Percentiles rank a stretch among this genome's conserved stretches.
phyloP scores from a whole-genome alignment of 129 eudicot genomes.

The Heracleum sosnowskyi region DNA sequence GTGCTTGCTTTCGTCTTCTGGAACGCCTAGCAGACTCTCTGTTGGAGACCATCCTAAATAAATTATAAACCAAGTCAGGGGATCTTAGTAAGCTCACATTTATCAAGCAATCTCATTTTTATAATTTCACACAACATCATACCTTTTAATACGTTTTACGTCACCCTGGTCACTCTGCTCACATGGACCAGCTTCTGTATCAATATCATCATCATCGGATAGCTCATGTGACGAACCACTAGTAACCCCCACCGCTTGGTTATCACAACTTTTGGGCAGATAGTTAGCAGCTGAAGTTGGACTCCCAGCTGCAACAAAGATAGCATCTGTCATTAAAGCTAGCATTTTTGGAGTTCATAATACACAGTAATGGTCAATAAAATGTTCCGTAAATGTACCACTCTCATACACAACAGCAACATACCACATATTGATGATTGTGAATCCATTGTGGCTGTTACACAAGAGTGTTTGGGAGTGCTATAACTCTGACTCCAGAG shows the following conservation, averaged over 20 bases:
- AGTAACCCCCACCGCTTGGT: conserved; percentile 37
- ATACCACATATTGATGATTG: conserved; percentile 87
- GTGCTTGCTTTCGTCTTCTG: conserved; percentile 75
- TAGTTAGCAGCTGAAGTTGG: conserved; percentile 53
- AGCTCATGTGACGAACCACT: conserved; percentile 56
- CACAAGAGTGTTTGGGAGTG: conserved; percentile 34
- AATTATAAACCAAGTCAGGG: conserved; percentile 9
- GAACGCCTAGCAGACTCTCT: conserved; percentile 97
- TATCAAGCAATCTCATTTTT: neutral
- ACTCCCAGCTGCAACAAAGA: conserved; percentile 51
- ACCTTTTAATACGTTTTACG: conserved; percentile 64
- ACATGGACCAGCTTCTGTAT: conserved; percentile 66
- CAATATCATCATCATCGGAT: conserved; percentile 66
- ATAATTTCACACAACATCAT: neutral
- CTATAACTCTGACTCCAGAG: conserved; percentile 42
- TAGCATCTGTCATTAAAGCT: neutral
- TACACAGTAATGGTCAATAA: neutral
- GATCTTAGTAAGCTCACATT: neutral
- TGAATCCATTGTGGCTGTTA: conserved; percentile 55
- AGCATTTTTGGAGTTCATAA: neutral
- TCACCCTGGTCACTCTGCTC: conserved; percentile 71
- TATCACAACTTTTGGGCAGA: conserved; percentile 40
- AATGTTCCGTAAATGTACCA: neutral
- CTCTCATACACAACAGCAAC: neutral
- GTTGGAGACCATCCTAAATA: conserved; percentile 72